Percentiles rank a stretch among this genome's conserved stretches.
Conservation (phyloP, 805 yeast species). For the Cyberlindnera xylosilytica region DNA sequence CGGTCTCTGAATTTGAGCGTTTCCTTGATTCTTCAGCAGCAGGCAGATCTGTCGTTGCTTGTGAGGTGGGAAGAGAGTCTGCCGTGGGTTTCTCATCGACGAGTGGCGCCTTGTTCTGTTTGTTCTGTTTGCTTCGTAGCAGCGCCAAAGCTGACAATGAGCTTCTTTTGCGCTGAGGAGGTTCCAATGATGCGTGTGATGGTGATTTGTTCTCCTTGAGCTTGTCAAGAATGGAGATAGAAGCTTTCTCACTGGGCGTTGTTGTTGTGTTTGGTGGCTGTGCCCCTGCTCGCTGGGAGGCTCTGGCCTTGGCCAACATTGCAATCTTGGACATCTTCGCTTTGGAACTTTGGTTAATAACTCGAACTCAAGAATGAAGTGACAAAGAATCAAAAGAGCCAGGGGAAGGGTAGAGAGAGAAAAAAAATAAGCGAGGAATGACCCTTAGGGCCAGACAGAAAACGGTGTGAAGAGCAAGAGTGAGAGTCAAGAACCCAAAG, state of each 20-base stretch:
- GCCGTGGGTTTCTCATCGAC: neutral
- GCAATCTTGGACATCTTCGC: conserved; percentile 22
- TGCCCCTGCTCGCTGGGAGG: conserved; percentile 11
- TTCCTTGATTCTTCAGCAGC: neutral
- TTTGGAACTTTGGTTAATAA: conserved; percentile 10
- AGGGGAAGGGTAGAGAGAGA: neutral
- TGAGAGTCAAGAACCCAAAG: conserved; percentile 3
- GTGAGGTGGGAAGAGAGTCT: neutral
- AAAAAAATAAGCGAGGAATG: too few species aligned
- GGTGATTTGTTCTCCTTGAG: conserved; percentile 13
- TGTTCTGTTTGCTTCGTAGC: conserved; percentile 1
- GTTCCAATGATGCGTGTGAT: neutral
- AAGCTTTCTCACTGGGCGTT: conserved; percentile 4
- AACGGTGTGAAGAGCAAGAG: conserved; percentile 2
- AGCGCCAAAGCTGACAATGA: neutral
- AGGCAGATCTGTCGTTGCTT: neutral
- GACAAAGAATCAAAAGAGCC: conserved; percentile 6
- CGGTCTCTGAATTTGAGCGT: neutral
- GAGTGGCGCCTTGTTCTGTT: neutral
- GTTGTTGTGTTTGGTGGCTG: neutral
- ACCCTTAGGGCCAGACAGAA: neutral
- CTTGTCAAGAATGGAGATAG: conserved; percentile 23
- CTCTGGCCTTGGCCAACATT: conserved; percentile 24
- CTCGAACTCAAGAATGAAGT: conserved; percentile 3
- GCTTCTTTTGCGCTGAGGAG: conserved; percentile 1